Base-by-base conservation (phyloP, 148 eudicot species). In the Dysphania ambrosioides region DNA sequence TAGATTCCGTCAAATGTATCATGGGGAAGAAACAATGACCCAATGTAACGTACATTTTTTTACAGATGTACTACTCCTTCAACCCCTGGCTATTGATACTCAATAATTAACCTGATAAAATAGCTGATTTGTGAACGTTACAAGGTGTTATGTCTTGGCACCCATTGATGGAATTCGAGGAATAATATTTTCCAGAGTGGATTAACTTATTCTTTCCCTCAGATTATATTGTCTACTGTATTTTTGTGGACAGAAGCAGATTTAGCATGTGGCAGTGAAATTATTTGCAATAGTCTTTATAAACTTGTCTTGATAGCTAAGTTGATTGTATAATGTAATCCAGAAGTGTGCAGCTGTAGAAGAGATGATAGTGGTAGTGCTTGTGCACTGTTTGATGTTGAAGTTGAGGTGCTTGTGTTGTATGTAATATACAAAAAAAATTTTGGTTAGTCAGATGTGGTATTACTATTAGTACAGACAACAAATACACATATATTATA, bases 1-100 rank as follows among this genome's bases (percentile, higher is more conserved):
- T 94, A 7, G 92, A 92, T 63, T 18, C 73, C 5, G 97, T 94
- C 2, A 90, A 80, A 70, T 18, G 69, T 23, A 78, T 87, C 5
- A 85, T 84, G 90, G 84, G 62, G 27, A 78, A 74, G 40, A 75
- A 49, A 23, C 67, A 65, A 27, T 84, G 76, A 78, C 35, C 23
- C 24, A 12, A 31, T 57, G 55, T 77, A 69, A 26, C 29, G 36
- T 74, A 49, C 24, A 75, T 32, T 19, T 63, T 38, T 64, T 42
- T n/a, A n/a, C 42, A 32, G 68, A 64, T 64, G 68, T 64, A n/a
- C n/a, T n/a, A 31, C 31, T 12, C 36, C 21, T 19, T 11, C 13
- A 12, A 35, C 65, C 65, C 65, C 65, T 29, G 34, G 65, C 34
- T 60, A 53, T 60, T 60, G 18, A 24, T 27, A 10, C 35, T 29